Conservation (phyloP, 2,329 filamentous ascomycete species). For the Lachnellula hyalina region DNA sequence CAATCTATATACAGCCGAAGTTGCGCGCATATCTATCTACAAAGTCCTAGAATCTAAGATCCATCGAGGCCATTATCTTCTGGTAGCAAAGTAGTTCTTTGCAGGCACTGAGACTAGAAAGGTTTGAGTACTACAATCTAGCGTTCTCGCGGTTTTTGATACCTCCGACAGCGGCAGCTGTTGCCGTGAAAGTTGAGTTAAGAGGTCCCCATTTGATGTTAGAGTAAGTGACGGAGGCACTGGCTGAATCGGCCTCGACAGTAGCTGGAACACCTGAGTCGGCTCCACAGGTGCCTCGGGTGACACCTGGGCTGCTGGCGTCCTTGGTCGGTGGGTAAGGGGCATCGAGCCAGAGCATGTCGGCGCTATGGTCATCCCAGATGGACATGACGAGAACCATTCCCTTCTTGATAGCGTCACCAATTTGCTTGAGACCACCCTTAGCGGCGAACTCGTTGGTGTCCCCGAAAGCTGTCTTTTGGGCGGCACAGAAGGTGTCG, state of each 20-base stretch:
- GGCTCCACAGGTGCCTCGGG: constrained; percentile 49
- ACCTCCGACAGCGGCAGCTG: neutral
- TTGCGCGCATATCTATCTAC: constrained; percentile 5
- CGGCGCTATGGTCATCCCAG: constrained; percentile 51
- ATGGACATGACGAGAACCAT: constrained; percentile 63
- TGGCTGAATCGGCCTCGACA: constrained; percentile 43
- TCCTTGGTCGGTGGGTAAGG: constrained; percentile 49
- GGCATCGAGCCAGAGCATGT: constrained; percentile 74
- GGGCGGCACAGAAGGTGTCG: constrained; percentile 49
- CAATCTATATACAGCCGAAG: constrained; percentile 16
- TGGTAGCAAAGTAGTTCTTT: constrained; percentile 4
- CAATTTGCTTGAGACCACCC: constrained; percentile 53
- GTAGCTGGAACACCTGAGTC: constrained; percentile 46
- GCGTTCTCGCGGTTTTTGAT: constrained; percentile 3
- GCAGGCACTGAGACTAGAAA: constrained; percentile 27
- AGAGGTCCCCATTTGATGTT: constrained; percentile 33
- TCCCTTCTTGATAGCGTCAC: constrained; percentile 44
- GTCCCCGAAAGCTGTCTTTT: constrained; percentile 53
- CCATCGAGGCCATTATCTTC: constrained; percentile 5
- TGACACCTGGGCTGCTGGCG: constrained; percentile 41
- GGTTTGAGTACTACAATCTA: constrained; percentile 11
- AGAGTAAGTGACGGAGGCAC: constrained; percentile 38
- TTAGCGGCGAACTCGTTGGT: constrained; percentile 46
- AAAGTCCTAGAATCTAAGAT: constrained; percentile 11
- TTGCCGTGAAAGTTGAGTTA: constrained; percentile 27